phyloP scores from a whole-genome alignment of 1,284 basidiomycete genomes.

The Cystobasidiaceae sp. region DNA sequence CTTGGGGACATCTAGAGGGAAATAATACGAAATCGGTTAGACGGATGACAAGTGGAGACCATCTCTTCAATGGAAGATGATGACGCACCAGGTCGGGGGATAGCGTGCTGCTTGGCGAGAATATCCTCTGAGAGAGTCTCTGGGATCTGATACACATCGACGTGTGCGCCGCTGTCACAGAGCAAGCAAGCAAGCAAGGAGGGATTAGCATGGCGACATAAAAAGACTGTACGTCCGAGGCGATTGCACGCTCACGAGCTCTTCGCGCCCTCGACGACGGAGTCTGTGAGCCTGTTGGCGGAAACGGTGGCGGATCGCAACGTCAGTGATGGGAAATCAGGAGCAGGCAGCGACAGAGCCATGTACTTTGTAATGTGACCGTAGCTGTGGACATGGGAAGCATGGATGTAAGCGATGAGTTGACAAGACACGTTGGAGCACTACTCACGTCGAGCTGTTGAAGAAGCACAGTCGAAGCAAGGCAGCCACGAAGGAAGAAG shows the following conservation, averaged over 20 bases:
- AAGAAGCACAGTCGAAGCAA: background rate
- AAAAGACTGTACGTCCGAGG: background rate
- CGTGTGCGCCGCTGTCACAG: constrained; percentile 9
- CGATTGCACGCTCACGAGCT: background rate
- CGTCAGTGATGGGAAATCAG: too few species aligned
- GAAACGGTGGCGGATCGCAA: constrained; percentile 1
- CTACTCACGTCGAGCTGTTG: constrained; percentile 19
- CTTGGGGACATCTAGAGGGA: constrained; percentile 57
- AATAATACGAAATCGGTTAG: background rate
- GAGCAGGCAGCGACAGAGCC: too few species aligned
- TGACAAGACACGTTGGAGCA: background rate
- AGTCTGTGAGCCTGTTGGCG: constrained; percentile 18
- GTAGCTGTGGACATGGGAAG: background rate
- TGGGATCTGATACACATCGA: constrained; percentile 55
- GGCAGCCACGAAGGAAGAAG: background rate
- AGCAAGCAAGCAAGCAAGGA: background rate
- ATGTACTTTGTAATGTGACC: constrained; percentile 24
- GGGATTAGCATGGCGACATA: background rate
- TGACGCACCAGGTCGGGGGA: constrained; percentile 52
- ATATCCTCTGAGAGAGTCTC: constrained; percentile 78
- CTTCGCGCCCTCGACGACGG: constrained; percentile 19
- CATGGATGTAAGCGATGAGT: background rate
- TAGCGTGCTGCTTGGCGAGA: constrained; percentile 67
- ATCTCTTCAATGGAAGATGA: constrained; percentile 36
- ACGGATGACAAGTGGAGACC: constrained; percentile 46